These are phyloP conservation scores for Aulographum hederae DNA, from an alignment of 2,329 filamentous ascomycete genomes.

Conservation along the genomic window DNA sequence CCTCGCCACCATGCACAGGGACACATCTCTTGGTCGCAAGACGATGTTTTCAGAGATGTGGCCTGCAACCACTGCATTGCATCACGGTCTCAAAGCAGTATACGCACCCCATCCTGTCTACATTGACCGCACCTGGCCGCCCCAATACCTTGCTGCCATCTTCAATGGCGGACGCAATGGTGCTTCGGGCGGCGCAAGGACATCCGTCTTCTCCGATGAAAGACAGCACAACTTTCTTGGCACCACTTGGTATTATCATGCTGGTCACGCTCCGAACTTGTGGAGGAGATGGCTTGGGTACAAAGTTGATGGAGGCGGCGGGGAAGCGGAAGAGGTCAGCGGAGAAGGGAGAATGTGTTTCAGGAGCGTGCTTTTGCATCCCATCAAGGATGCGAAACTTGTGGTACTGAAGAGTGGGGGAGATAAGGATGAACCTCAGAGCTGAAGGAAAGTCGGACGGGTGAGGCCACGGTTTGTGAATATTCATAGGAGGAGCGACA, in stretches of 20 bases:
- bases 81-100: conserved; percentile 62
- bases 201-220: conserved; percentile 30
- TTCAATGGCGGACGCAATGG: conserved; percentile 38
- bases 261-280: conserved; percentile 32
- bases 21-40: conserved; percentile 48
- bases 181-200: conserved; percentile 28
- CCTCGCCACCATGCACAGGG: conserved; percentile 55
- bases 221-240: conserved; percentile 34
- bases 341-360: conserved; percentile 31
- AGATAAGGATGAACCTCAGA: too few relatives aligned
- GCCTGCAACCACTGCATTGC: conserved; percentile 49
- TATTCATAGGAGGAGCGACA: too few relatives aligned
- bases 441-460: too few relatives aligned
- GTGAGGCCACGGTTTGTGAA: too few relatives aligned
- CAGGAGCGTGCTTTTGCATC: conserved; percentile 28
- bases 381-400: conserved; percentile 31
- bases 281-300: conserved; percentile 39
- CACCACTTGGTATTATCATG: conserved; percentile 35
- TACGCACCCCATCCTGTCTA: conserved; percentile 42
- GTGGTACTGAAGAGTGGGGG: too few relatives aligned
- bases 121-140: conserved; percentile 37
- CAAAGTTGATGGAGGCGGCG: conserved; percentile 30
- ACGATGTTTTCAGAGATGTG: conserved; percentile 72
- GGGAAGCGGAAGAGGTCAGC: conserved; percentile 21
- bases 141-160: conserved; percentile 32